Conservation (phyloP, 139 green algal species). For the Chlorella sp. region DNA sequence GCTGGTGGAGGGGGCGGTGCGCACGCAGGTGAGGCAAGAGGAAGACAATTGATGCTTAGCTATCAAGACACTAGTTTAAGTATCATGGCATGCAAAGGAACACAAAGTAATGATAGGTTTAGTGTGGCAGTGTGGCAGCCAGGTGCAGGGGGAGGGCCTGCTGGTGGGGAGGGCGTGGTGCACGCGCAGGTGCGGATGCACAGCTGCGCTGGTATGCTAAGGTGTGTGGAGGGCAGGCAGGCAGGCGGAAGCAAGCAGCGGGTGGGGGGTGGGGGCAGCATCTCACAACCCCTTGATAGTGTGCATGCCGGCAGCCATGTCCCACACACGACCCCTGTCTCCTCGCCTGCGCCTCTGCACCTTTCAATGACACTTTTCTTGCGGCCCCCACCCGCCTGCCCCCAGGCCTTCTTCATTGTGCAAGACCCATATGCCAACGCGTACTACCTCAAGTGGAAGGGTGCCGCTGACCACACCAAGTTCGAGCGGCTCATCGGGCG, state of each 20-base stretch:
- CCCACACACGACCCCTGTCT: too few relatives aligned
- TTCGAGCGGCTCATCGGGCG: slow-evolving; percentile 49
- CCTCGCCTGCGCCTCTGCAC: not conserved
- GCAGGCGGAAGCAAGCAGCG: not conserved
- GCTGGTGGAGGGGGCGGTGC: slow-evolving; percentile 51
- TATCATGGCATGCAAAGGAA: too few relatives aligned
- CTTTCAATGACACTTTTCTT: not conserved
- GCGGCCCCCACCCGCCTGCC: not conserved
- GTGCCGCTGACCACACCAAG: slow-evolving; percentile 22
- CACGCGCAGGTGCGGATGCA: not conserved
- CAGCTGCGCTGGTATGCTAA: not conserved
- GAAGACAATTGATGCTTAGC: too few relatives aligned
- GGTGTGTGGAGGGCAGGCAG: not conserved
- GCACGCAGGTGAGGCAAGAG: slow-evolving; percentile 42
- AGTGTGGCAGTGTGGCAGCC: too few relatives aligned
- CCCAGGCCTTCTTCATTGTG: slow-evolving; percentile 65
- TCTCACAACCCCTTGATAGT: not conserved
- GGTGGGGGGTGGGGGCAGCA: not conserved
- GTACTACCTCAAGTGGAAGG: slow-evolving; percentile 54
- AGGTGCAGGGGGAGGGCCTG: not conserved
- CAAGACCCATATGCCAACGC: slow-evolving; percentile 73
- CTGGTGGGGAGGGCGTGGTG: not conserved
- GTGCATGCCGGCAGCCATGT: too few relatives aligned
- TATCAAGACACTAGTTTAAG: too few relatives aligned
- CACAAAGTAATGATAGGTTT: too few relatives aligned